Conservation (phyloP, 768 basidiomycete species). For the Boletus sp. region DNA sequence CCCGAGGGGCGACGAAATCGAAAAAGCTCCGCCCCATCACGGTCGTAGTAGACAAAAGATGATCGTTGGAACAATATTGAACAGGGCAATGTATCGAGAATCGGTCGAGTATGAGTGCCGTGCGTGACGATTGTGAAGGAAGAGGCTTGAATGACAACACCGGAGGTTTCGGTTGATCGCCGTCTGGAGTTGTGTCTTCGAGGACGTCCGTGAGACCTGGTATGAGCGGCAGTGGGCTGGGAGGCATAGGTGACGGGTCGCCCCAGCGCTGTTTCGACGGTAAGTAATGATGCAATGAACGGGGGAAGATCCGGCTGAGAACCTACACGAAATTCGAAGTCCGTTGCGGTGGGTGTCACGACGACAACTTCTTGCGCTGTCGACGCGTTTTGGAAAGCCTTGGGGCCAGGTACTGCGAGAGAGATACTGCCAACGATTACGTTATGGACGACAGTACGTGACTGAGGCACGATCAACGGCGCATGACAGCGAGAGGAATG, state of each 20-base stretch:
- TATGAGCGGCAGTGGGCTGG: slow-evolving; percentile 40
- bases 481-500: not conserved
- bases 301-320: slow-evolving; percentile 9
- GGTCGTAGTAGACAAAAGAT: slow-evolving; percentile 55
- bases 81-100: slow-evolving; percentile 67
- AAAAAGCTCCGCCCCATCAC: slow-evolving; percentile 69
- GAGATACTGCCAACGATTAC: slow-evolving; percentile 78
- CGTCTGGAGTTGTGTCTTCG: slow-evolving; percentile 6
- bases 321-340: slow-evolving; percentile 54
- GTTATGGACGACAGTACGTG: slow-evolving; percentile 69
- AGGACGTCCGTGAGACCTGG: slow-evolving; percentile 15
- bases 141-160: slow-evolving; percentile 58
- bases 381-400: slow-evolving; percentile 76
- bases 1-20: slow-evolving; percentile 66
- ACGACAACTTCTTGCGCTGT: slow-evolving; percentile 82
- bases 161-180: slow-evolving; percentile 9
- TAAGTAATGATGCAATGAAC: slow-evolving; percentile 6
- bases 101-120: slow-evolving; percentile 79
- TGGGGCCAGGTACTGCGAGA: slow-evolving; percentile 70
- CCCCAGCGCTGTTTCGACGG: slow-evolving; percentile 55
- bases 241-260: slow-evolving; percentile 64
- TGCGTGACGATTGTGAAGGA: slow-evolving; percentile 68
- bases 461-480: slow-evolving; percentile 30
- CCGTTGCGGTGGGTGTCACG: slow-evolving; percentile 56
- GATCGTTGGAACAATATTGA: slow-evolving; percentile 72